Base-by-base conservation (phyloP, 2,329 filamentous ascomycete genomes). In the Juglanconis juglandina region DNA sequence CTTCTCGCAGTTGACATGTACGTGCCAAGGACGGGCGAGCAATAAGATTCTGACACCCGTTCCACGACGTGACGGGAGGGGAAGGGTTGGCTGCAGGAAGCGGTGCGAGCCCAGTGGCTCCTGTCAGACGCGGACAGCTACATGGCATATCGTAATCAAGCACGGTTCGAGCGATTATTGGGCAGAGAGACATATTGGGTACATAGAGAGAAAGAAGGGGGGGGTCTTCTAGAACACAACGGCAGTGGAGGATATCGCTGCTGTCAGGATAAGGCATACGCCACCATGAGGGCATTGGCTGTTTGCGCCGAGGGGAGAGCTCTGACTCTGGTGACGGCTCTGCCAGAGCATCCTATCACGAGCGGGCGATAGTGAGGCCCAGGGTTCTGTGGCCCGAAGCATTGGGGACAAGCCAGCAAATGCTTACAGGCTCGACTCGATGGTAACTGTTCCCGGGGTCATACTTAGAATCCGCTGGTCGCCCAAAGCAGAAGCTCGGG, bases 401-500 rank as follows among this genome's bases (percentile, higher is more conserved):
- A 24, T 24, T 24, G 24, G 24, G 24, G 24, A 24, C 24, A 24
- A 24, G 24, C 24, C 24, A 24, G 9, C 14, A 39, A 17, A 7
- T 47, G n/a, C 5, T 47, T 24, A 17, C 7, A 11, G 13, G n/a
- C n/a, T 17, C 14, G 9, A 6, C 3, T 17, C 17, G 13, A 47
- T 17, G 17, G 44, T n/a, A n/a, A 17, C 2, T 10, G 32, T 32
- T 32, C 17, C 24, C 46, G 14, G 24, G 14, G 44, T 7, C 17
- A 30, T 6, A 44, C 8, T 44, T 24, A 24, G 24, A 24, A 17
- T 17, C 42, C 42, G 14, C n/a, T 13, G 41, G 39, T 41, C 4
- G 44, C 47, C 55, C 37, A 34, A 58, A 58, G 47, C 30, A 58
- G 55, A 44, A 58, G 55, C 37, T 51, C 55, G 47, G 55, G 55